phyloP scores from a whole-genome alignment of 768 basidiomycete species.

The Suillus decipiens region DNA sequence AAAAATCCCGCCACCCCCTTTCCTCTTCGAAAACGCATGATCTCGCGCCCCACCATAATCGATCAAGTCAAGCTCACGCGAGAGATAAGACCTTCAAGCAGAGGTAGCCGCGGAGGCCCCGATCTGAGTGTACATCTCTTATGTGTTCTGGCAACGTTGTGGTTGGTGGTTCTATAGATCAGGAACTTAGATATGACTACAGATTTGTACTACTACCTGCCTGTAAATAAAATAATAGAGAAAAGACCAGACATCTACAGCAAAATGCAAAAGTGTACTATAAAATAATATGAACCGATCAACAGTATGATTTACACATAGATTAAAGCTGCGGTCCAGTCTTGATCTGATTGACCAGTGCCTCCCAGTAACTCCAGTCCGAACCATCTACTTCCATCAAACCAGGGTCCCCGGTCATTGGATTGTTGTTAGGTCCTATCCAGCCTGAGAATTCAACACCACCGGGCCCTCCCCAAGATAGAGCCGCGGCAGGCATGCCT shows the following conservation, averaged over 20 bases:
- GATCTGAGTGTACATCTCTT: not conserved
- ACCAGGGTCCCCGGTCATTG: slow-evolving; percentile 43
- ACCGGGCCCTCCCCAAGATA: slow-evolving; percentile 64
- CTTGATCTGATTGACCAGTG: slow-evolving; percentile 60
- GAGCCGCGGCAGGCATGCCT: slow-evolving; percentile 37
- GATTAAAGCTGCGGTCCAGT: slow-evolving; percentile 35
- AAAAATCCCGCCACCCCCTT: not conserved
- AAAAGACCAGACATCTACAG: slow-evolving; percentile 12
- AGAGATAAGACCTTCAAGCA: not conserved
- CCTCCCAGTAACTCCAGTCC: slow-evolving; percentile 84
- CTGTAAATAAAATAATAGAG: slow-evolving; percentile 7
- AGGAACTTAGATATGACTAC: not conserved
- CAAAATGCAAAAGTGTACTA: slow-evolving; percentile 9
- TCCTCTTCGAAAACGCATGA: not conserved
- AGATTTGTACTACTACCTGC: not conserved
- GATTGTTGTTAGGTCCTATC: slow-evolving; percentile 45
- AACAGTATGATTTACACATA: slow-evolving; percentile 7
- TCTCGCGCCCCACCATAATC: not conserved
- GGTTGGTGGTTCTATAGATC: slow-evolving; percentile 2
- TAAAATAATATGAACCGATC: slow-evolving; percentile 11
- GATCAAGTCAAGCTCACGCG: not conserved
- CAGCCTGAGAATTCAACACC: slow-evolving; percentile 61
- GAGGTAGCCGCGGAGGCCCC: slow-evolving; percentile 5
- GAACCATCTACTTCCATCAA: slow-evolving; percentile 57
- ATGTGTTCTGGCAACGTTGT: slow-evolving; percentile 4